phyloP scores from a whole-genome alignment of 345 rosid species.

The Rhodamnia rubescens region DNA sequence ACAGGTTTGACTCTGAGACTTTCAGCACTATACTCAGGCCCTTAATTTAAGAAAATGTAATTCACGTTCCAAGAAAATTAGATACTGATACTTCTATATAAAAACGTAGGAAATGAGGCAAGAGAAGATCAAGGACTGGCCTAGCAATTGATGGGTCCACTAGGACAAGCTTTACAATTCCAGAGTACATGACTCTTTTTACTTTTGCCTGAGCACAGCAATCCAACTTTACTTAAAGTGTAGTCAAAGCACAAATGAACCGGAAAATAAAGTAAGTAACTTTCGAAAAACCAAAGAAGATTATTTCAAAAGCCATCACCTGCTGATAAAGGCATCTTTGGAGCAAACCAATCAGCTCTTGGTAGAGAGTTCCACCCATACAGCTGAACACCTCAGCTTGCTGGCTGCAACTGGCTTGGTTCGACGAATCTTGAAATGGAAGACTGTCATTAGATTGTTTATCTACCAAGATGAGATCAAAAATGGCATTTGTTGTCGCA shows the following conservation, averaged over 20 bases:
- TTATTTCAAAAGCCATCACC: conserved; percentile 17
- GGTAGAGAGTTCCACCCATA: conserved; percentile 42
- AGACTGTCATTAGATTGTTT: conserved; percentile 41
- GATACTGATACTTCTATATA: conserved; percentile 46
- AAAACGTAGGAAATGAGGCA: conserved; percentile 67
- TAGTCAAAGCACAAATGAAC: background rate
- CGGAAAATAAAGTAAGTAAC: background rate
- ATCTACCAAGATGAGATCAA: conserved; percentile 58
- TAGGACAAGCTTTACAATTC: conserved; percentile 66
- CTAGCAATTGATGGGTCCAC: conserved; percentile 48
- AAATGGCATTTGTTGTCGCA: conserved; percentile 52
- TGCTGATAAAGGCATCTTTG: conserved; percentile 87
- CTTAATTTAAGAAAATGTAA: background rate
- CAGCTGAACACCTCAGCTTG: conserved; percentile 41
- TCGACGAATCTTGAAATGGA: conserved; percentile 67
- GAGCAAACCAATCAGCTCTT: conserved; percentile 61
- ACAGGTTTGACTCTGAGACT: background rate
- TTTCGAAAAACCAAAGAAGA: background rate
- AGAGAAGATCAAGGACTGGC: conserved; percentile 59
- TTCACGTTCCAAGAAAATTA: background rate
- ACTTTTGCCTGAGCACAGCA: conserved; percentile 44
- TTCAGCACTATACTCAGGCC: background rate
- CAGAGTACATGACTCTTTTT: conserved; percentile 48
- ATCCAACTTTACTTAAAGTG: conserved; percentile 8
- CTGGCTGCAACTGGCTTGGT: conserved; percentile 92